phyloP scores from a whole-genome alignment of 306 rosid genomes.

The Malus orientalis region DNA sequence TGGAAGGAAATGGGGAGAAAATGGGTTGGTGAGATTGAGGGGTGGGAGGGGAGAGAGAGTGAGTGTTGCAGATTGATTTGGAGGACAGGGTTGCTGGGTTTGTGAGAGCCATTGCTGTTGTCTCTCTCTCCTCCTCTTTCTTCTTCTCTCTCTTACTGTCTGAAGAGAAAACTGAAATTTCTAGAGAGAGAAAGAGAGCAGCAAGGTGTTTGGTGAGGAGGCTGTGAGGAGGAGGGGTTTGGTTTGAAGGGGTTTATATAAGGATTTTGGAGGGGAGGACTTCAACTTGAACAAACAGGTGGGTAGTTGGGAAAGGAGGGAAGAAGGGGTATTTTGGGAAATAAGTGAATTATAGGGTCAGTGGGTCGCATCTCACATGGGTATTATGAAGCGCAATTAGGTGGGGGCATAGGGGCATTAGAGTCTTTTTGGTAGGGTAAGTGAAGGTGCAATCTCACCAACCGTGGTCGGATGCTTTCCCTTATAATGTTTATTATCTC shows the following conservation, averaged over 20 bases:
- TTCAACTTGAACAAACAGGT: background rate
- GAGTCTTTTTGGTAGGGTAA: background rate
- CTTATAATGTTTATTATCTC: background rate
- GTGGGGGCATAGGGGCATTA: background rate
- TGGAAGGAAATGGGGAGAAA: constrained; percentile 19
- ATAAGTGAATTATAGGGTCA: background rate
- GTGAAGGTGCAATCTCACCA: background rate
- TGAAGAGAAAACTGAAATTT: background rate
- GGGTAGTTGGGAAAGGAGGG: background rate
- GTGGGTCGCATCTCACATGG: background rate
- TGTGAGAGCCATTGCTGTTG: constrained; percentile 41
- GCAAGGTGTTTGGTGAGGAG: background rate
- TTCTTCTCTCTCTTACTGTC: background rate
- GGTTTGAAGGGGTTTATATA: constrained; percentile 17
- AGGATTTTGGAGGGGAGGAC: background rate
- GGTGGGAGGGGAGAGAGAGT: constrained; percentile 9
- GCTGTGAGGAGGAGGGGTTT: constrained; percentile 2
- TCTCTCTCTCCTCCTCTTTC: background rate
- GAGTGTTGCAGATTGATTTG: constrained; percentile 28
- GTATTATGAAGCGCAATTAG: background rate
- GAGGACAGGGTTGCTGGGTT: constrained; percentile 45
- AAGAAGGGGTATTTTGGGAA: constrained; percentile 2
- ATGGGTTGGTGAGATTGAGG: constrained; percentile 40
- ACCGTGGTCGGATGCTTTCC: background rate
- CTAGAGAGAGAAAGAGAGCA: background rate